These are phyloP conservation scores for Globisporangium apiculatum DNA, from an alignment of 352 stramenopile species.

Conservation along the genomic window DNA sequence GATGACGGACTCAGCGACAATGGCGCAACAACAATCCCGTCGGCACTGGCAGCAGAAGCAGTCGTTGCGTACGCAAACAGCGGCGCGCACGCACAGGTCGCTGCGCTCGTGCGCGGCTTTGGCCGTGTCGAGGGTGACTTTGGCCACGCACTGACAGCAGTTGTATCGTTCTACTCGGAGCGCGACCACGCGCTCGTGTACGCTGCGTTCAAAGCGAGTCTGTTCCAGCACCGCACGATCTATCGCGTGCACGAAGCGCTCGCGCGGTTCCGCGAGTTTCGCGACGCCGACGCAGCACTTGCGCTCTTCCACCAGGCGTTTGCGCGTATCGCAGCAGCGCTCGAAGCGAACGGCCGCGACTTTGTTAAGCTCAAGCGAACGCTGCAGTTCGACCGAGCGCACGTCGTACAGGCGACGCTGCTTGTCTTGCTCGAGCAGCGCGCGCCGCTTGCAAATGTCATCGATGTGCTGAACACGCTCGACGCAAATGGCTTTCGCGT, in stretches of 20 bases:
- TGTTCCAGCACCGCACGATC: constrained; percentile 33
- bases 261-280: constrained; percentile 30
- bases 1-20: constrained; percentile 1
- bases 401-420: constrained; percentile 19
- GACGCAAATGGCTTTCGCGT: constrained; percentile 23
- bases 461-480: constrained; percentile 27
- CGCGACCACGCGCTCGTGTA: constrained; percentile 30
- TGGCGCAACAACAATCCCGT: constrained; percentile 16
- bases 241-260: constrained; percentile 33
- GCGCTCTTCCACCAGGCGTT: constrained; percentile 28
- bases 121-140: constrained; percentile 21
- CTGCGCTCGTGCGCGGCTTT: constrained; percentile 38
- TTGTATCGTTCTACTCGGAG: constrained; percentile 20
- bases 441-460: constrained; percentile 19
- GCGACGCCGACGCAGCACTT: constrained; percentile 26
- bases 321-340: constrained; percentile 19
- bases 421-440: constrained; percentile 26
- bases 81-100: constrained; percentile 39
- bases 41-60: constrained; percentile 27
- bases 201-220: constrained; percentile 32
- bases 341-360: constrained; percentile 13
- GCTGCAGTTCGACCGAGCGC: constrained; percentile 8
- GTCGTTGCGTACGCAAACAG: constrained; percentile 31
- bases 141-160: constrained; percentile 23
- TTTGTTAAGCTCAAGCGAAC: constrained; percentile 4